Conservation (phyloP, 169 alveolate genomes). For the Babesia ovata region DNA sequence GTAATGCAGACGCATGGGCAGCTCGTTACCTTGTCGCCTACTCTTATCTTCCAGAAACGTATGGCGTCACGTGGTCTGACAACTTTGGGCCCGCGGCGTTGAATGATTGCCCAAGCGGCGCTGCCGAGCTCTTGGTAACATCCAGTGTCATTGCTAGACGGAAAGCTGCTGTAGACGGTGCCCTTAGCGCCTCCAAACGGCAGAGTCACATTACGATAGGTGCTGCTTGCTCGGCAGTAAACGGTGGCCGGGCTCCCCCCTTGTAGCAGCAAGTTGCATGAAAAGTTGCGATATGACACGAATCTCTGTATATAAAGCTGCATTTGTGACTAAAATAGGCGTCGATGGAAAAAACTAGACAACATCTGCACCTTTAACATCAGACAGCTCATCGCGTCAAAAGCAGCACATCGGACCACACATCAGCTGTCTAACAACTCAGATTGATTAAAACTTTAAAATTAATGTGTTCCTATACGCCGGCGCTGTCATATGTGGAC, state of each 20-base stretch:
- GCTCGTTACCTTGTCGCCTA: constrained; percentile 78
- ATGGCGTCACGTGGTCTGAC: constrained; percentile 74
- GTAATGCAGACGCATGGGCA: background rate
- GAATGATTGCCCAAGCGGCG: background rate
- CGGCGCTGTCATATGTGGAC: too few species aligned
- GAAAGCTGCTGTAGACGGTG: background rate
- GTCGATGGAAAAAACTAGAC: background rate
- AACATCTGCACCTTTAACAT: background rate
- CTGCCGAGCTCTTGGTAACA: background rate
- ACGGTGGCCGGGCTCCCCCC: too few species aligned
- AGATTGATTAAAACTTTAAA: background rate
- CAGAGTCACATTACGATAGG: constrained; percentile 5
- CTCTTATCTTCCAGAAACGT: constrained; percentile 80
- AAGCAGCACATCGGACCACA: background rate
- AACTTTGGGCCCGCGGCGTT: constrained; percentile 72
- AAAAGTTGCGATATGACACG: background rate
- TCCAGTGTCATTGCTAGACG: too few species aligned
- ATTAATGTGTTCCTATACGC: too few species aligned
- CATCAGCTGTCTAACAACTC: background rate
- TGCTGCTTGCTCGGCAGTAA: background rate
- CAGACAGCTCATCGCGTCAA: background rate
- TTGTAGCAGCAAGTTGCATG: too few species aligned
- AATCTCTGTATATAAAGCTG: constrained; percentile 1
- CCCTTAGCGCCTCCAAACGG: background rate
- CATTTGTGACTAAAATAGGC: background rate